Evolutionary conservation across 371 early-diverging fungal genomes (phyloP), one percentile per base, ranked within the genome.

Genomic region (Actinomortierella wolfii): DNA sequence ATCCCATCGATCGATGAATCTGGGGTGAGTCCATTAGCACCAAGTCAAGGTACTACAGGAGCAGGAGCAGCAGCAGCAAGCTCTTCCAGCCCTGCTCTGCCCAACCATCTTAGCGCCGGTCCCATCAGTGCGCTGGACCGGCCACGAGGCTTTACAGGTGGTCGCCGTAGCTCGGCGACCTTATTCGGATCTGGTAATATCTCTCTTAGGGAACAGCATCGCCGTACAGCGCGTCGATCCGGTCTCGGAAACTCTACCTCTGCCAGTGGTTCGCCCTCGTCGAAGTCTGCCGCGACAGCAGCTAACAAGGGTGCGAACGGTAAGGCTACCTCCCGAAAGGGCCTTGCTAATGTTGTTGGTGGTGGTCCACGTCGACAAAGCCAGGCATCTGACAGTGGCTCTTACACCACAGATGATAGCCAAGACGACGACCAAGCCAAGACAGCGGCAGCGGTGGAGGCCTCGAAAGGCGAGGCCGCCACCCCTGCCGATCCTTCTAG

Each of bases 321-420:
- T 64, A 69, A 13, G 46, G 23, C 23, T 47, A 41, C 50, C 40
- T 34, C 57, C 21, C 47, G 29, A 18, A 28, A 45, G 39, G 21
- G 29, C 28, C n/a, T 3, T 0, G 15, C 15, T 51, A 25, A n/a
- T 21, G 20, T 25, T 9, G 20, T 7, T 57, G 17, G 40, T 39
- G 13, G 29, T 15, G 40, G 34, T 48, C 25, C 39, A 20, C 23
- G 39, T 18, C 29, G 46, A 20, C 29, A 34, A 56, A 45, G 40
- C 42, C 20, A n/a, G 23, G 51, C 48, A 25, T 71, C 73, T 59
- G 73, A 71, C 59, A 61, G 73, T 34, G 34, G 34, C 40, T 69
- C 70, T 20, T 66, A 62, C 55, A 71, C 73, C 39, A 66, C 73
- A 71, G 71, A 65, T 43, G 73, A 71, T 66, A 66, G 63, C 58